Conservation (phyloP, 2,329 filamentous ascomycete species). For the Cladosporium phlei region DNA sequence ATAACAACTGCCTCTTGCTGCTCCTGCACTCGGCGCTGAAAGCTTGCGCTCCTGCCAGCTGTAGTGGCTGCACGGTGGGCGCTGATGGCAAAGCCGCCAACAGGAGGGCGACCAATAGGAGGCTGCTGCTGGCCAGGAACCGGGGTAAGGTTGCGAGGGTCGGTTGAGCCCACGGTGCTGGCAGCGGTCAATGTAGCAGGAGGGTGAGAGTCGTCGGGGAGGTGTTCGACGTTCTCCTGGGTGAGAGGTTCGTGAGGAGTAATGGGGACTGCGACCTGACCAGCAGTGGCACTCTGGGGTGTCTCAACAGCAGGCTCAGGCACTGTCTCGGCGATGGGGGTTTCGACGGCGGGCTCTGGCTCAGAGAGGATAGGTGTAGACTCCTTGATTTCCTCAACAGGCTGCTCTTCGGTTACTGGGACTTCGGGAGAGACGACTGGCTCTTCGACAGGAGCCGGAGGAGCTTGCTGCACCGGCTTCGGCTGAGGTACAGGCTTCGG, state of each 20-base stretch:
- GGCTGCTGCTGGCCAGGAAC: conserved; percentile 55
- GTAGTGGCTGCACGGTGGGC: conserved; percentile 71
- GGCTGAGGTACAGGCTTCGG: conserved; percentile 22
- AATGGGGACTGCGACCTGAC: conserved; percentile 40
- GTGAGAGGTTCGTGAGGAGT: conserved; percentile 80
- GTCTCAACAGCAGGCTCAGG: conserved; percentile 5
- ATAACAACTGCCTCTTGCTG: conserved; percentile 98
- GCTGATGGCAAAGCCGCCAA: conserved; percentile 73
- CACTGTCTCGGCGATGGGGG: conserved; percentile 13
- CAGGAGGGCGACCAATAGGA: conserved; percentile 54
- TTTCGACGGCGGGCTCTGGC: conserved; percentile 20
- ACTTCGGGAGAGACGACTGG: conserved; percentile 13
- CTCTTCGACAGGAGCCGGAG: conserved; percentile 13
- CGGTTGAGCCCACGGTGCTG: conserved; percentile 85
- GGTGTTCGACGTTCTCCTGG: conserved; percentile 84
- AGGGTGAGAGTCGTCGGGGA: conserved; percentile 75
- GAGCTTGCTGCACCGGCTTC: conserved; percentile 16
- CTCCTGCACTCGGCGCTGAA: conserved; percentile 80
- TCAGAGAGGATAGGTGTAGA: background rate
- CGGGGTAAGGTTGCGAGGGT: conserved; percentile 66
- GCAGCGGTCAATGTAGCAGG: conserved; percentile 76
- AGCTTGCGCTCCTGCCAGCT: conserved; percentile 66
- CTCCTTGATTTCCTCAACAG: conserved; percentile 30
- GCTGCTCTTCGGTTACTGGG: conserved; percentile 13
- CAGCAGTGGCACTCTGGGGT: conserved; percentile 6